Percentiles rank a stretch among this genome's conserved stretches.
Evolutionary conservation across 2,329 filamentous ascomycete species (phyloP).

Genomic region (Magnaporthiopsis rhizophila): DNA sequence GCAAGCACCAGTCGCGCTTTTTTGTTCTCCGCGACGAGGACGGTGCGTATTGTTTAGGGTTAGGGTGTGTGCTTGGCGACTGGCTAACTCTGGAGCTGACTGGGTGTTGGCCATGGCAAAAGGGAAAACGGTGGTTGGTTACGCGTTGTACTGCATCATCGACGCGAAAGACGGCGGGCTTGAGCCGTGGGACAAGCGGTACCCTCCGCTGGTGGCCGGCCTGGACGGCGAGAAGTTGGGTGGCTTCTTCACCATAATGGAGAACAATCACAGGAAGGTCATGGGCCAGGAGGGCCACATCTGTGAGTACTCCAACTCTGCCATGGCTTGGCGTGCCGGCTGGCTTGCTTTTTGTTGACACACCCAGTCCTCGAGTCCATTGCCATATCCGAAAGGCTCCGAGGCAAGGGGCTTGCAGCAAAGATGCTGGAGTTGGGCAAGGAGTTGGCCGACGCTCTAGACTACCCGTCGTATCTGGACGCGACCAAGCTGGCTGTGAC

Average conservation of each 20-base stretch:
- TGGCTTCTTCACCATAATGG: not conserved
- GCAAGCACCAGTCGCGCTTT: not conserved
- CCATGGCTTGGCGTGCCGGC: too few relatives aligned
- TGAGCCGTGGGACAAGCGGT: not conserved
- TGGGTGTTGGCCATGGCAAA: not conserved
- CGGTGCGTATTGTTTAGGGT: not conserved
- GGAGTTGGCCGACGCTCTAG: not conserved
- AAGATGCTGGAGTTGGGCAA: not conserved
- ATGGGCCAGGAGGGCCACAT: conserved; percentile 1
- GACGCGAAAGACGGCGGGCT: not conserved
- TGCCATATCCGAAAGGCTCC: not conserved
- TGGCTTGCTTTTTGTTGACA: not conserved
- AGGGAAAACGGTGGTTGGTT: conserved; percentile 3
- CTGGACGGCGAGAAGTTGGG: not conserved
- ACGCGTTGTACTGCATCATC: not conserved
- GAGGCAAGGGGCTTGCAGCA: not conserved
- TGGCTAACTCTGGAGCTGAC: too few relatives aligned
- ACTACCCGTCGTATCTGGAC: conserved; percentile 2
- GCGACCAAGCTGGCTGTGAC: conserved; percentile 1
- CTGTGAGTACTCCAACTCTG: not conserved
- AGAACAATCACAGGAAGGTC: not conserved
- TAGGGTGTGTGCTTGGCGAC: not conserved
- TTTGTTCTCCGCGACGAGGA: not conserved
- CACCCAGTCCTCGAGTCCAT: conserved; percentile 3
- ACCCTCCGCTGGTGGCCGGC: not conserved